Base-by-base conservation (phyloP, 1,284 basidiomycete genomes). In the Rhodotorula sp. region DNA sequence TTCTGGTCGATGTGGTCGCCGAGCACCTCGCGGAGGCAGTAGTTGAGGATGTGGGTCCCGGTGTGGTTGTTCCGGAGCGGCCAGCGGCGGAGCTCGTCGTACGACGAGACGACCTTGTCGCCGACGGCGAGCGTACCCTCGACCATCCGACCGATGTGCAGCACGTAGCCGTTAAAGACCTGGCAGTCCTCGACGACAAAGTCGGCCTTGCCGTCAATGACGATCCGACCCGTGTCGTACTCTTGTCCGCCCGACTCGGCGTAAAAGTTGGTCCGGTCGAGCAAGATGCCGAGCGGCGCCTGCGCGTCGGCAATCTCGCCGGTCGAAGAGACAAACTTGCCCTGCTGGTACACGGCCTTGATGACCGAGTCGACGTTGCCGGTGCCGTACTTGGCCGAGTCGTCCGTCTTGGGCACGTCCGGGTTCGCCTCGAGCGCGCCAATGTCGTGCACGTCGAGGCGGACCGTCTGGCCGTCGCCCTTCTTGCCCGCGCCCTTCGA, bases 1-100 rank as follows among this genome's bases (percentile, higher is more conserved):
- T 93, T 97, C 82, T 99, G 97, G 82, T 99, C 95, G 70, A 98
- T 90, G 80, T 98, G 95, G 80, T 97, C 93, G 46, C 96, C 96
- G 15, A 98, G 88, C 5, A 93, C 87, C 80, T 98, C 95, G 47
- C 97, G 90, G 7, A 99, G 87, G 67, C 86, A 88, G 81, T 86
- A 99, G 85, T 99, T 99, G 79, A 99, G 91, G 76, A 99, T 96
- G 82, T 99, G 97, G 0, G 97, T 99, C 21, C 91, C 96, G 34
- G 96, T 99, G 84, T 99, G 97, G 81, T 99, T 99, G 84, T 94
- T 98, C 72, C 94, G 89, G 71, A 99, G 84, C 0, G 95, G 95
- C 90, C 91, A 94, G 71, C 97, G 88, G 63, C 96, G 92, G 58
- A 80, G 47, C 83, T 92, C 90, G 77, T 92, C 91, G 79, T 91